phyloP scores from a whole-genome alignment of 331 rosid species.

The Saraca asoca region DNA sequence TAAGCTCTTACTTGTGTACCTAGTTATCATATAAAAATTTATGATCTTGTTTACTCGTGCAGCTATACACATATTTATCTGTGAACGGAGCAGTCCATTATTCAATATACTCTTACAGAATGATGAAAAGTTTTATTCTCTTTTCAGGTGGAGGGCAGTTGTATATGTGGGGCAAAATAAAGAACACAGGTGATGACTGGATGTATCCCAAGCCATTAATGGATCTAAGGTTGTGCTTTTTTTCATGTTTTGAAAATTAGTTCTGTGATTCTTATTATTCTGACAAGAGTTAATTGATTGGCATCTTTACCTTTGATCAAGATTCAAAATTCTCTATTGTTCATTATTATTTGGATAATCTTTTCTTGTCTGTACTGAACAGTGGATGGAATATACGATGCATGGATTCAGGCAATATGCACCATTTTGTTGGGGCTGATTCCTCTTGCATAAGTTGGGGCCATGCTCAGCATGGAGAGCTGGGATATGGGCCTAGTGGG shows the following conservation, averaged over 20 bases:
- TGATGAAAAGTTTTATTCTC: slow-evolving; percentile 13
- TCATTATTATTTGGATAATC: slow-evolving; percentile 27
- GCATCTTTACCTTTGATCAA: background rate
- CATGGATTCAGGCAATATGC: slow-evolving; percentile 99
- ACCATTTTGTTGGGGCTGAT: slow-evolving; percentile 98
- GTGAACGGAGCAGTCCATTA: too few species aligned
- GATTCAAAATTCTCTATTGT: background rate
- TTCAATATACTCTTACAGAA: background rate
- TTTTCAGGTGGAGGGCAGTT: slow-evolving; percentile 89
- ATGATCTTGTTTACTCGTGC: too few species aligned
- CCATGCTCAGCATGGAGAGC: slow-evolving; percentile 93
- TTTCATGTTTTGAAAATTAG: slow-evolving; percentile 8
- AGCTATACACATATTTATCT: too few species aligned
- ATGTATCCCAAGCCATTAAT: slow-evolving; percentile 98
- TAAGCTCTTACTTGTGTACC: too few species aligned
- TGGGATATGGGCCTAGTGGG: slow-evolving; percentile 94
- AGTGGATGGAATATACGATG: slow-evolving; percentile 98
- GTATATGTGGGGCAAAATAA: slow-evolving; percentile 98
- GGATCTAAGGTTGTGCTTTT: slow-evolving; percentile 83
- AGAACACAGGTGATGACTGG: slow-evolving; percentile 91
- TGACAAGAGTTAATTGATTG: background rate
- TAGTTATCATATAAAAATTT: too few species aligned
- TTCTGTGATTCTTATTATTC: slow-evolving; percentile 7
- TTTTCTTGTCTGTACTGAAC: slow-evolving; percentile 13
- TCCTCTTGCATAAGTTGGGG: slow-evolving; percentile 99